These are phyloP conservation scores for Penicillium sclerotigenum DNA, from an alignment of 2,329 filamentous ascomycete species.

Conservation along the genomic window DNA sequence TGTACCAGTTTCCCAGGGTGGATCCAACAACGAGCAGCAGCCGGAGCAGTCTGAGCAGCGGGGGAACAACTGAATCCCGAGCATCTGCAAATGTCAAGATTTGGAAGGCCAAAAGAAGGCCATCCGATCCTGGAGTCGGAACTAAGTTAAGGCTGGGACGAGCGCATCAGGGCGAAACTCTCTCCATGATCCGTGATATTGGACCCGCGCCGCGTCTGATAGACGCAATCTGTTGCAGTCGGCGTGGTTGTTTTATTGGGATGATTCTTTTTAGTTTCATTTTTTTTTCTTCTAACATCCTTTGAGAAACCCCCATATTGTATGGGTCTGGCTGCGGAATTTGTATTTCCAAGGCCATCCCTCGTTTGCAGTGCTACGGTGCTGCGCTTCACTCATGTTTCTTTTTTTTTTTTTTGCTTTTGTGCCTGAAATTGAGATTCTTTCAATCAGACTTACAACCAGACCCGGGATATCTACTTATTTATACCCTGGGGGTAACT, in stretches of 20 bases:
- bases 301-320: slow-evolving; percentile 6
- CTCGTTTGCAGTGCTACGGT: slow-evolving; percentile 18
- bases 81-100: neutral
- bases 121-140: neutral
- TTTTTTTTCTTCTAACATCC: slow-evolving; percentile 1
- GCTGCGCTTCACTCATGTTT: neutral
- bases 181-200: slow-evolving; percentile 1
- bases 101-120: neutral
- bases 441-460: neutral
- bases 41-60: slow-evolving; percentile 9
- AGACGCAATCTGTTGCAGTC: slow-evolving; percentile 7
- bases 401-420: neutral
- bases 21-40: slow-evolving; percentile 7
- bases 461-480: neutral
- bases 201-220: slow-evolving; percentile 11
- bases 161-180: neutral
- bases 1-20: slow-evolving; percentile 14
- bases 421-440: slow-evolving; percentile 4
- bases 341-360: neutral
- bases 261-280: neutral
- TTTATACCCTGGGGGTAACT: neutral
- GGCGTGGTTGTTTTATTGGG: slow-evolving; percentile 1
- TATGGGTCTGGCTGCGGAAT: neutral
- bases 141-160: neutral
- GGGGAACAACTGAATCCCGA: slow-evolving; percentile 9